Conservation (phyloP, 2,329 filamentous ascomycete genomes). For the Trichoderma lentiforme region DNA sequence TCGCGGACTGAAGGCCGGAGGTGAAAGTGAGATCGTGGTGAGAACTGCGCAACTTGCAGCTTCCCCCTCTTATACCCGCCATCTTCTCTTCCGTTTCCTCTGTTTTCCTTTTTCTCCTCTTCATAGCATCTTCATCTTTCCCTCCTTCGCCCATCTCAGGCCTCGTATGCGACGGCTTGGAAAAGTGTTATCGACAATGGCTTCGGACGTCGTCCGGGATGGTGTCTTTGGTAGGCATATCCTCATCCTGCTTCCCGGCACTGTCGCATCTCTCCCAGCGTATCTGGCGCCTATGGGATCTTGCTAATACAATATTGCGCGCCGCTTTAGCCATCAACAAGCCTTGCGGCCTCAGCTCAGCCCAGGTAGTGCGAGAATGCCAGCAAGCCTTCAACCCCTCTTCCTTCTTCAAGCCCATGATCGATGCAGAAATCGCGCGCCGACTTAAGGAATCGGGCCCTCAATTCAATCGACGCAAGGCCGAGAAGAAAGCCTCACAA, state of each 20-base stretch:
- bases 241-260: neutral
- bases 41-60: conserved; percentile 17
- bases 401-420: conserved; percentile 70
- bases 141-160: conserved; percentile 58
- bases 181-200: conserved; percentile 46
- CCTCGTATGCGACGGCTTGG: conserved; percentile 32
- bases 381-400: conserved; percentile 83
- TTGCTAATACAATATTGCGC: conserved; percentile 6
- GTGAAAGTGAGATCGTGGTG: conserved; percentile 56
- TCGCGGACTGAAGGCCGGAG: conserved; percentile 46
- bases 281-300: neutral
- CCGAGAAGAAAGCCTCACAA: conserved; percentile 57
- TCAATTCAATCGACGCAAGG: conserved; percentile 57
- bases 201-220: conserved; percentile 50
- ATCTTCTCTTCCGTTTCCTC: neutral
- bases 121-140: conserved; percentile 41
- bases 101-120: neutral
- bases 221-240: conserved; percentile 54
- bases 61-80: neutral
- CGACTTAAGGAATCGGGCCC: conserved; percentile 55
- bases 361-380: conserved; percentile 84
- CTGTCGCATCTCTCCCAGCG: neutral
- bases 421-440: conserved; percentile 59
- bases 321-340: conserved; percentile 77
- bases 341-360: conserved; percentile 80